These are phyloP conservation scores for Tuctoria greenei DNA, from an alignment of 176 grass and related monocot species.

Conservation along the genomic window DNA sequence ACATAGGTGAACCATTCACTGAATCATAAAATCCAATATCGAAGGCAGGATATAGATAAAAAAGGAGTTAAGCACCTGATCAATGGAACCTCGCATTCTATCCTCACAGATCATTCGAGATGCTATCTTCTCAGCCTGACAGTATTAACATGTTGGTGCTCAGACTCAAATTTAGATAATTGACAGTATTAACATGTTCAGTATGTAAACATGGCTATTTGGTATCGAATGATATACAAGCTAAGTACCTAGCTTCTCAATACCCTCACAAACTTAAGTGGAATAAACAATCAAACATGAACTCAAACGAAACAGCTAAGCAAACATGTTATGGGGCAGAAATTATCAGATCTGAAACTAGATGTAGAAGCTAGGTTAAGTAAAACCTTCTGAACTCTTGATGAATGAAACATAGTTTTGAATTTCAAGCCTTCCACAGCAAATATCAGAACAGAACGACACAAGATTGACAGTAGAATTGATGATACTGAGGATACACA, in stretches of 20 bases:
- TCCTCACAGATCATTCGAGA: conserved; percentile 96
- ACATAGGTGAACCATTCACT: background rate
- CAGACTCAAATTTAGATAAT: background rate
- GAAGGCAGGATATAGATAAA: background rate
- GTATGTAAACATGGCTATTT: background rate
- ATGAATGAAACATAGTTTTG: background rate
- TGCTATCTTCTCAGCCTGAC: conserved; percentile 95
- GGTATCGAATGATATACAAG: background rate
- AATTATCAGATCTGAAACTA: background rate
- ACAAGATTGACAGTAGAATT: background rate
- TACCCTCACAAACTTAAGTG: background rate
- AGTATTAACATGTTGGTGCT: conserved; percentile 16
- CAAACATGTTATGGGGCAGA: background rate
- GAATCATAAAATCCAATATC: background rate
- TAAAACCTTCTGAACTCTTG: background rate
- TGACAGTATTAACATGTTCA: background rate
- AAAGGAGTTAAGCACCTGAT: conserved; percentile 58
- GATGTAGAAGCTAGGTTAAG: background rate
- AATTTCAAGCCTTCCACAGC: background rate
- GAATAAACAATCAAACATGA: background rate
- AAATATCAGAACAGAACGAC: background rate
- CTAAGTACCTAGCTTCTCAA: background rate
- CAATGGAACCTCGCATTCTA: conserved; percentile 93
- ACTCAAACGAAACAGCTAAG: background rate
- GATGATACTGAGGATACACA: background rate